Base-by-base conservation (phyloP, 371 early-diverging fungal species). In the Basidiobolus meristosporus region DNA sequence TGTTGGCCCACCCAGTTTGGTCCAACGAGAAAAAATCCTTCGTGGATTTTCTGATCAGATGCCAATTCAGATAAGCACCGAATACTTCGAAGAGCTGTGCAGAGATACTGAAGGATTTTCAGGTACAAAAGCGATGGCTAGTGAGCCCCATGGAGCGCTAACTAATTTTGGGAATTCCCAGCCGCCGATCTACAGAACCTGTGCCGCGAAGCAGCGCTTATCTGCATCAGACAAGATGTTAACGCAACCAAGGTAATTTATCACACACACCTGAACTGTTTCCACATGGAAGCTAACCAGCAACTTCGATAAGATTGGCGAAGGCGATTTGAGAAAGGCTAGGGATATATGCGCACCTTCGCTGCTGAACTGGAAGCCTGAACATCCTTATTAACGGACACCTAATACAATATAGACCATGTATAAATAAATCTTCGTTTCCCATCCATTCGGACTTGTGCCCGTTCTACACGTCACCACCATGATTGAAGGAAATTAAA, bases 101-200 rank as follows among this genome's bases (percentile, higher is more conserved):
- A 16, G 45, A 11, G 41, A 47, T 9, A 68, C 69, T 1, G 45
- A 51, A 1, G 57, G 55, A 5, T 74, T 59, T 57, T 63, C 75
- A 40, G 72, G 70, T 66, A 52, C 35, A 23, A 39, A 36, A 15
- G 9, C n/a, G n/a, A n/a, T 6, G 1, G 16, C 28, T 18, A 31
- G 15, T 39, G 22, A 12, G 9, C 21, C 1, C 14, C 21, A 20
- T 32, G 6, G 21, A 7, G 11, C 22, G 18, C 9, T 39, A 16
- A 22, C 12, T 21, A 22, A 11, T 30, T 34, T 7, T 16, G 32
- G 11, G 38, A 37, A 0, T 28, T 15, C 42, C 17, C 26, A 62
- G 66, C 65, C 17, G 72, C 75, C 1, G 64, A 71, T 52, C 40
- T 74, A 17, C 70, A 70, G 34, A 70, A 69, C 47, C 39, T 74